phyloP scores from a whole-genome alignment of 1,284 basidiomycete genomes.

The Puccinia polysora region DNA sequence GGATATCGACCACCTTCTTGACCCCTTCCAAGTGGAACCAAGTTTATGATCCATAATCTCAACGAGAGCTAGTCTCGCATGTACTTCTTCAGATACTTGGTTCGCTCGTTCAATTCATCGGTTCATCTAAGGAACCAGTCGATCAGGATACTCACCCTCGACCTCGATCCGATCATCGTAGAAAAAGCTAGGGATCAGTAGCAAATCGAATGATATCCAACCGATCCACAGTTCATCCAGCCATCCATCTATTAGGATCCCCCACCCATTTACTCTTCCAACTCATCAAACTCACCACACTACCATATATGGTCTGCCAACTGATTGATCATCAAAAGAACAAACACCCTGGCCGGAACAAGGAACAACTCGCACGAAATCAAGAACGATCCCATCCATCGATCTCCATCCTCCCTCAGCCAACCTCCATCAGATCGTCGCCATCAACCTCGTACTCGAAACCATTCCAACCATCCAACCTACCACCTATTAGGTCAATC shows the following conservation, averaged over 20 bases:
- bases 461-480: neutral
- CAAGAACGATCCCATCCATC: neutral
- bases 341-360: neutral
- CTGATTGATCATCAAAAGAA: conserved; percentile 11
- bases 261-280: conserved; percentile 35
- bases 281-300: conserved; percentile 36
- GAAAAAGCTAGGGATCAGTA: no score
- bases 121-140: no score
- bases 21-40: no score
- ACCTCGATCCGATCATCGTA: no score
- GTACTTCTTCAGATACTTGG: no score
- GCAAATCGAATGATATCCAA: neutral
- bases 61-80: no score
- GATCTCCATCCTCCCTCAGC: neutral
- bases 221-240: conserved; percentile 7
- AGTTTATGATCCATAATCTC: no score
- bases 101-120: no score
- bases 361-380: neutral
- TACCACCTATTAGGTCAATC: neutral
- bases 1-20: no score
- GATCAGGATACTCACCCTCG: no score
- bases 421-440: neutral
- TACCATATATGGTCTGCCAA: conserved; percentile 32
- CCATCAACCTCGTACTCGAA: neutral
- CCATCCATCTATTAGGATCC: conserved; percentile 18